Evolutionary conservation across 371 early-diverging fungal species (phyloP).

Genomic region (Thermomucor indicae-seudaticae): DNA sequence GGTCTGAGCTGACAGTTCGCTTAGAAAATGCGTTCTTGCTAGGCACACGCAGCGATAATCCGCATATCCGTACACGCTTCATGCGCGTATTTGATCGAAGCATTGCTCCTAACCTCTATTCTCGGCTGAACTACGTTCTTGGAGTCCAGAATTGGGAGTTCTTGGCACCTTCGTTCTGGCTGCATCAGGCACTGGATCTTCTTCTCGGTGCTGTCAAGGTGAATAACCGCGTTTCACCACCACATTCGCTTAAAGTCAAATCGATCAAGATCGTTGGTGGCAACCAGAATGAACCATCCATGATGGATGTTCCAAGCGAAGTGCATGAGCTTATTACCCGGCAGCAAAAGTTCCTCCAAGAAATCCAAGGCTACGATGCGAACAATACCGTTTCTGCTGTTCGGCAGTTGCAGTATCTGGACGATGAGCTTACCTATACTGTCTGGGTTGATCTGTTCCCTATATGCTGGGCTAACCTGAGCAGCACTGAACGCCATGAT

Average conservation of each 20-base stretch:
- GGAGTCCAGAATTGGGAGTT: slow-evolving; percentile 96
- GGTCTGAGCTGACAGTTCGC: slow-evolving; percentile 89
- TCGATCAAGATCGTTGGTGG: slow-evolving; percentile 40
- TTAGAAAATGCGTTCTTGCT: slow-evolving; percentile 93
- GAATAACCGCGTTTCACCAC: slow-evolving; percentile 30
- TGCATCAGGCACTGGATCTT: slow-evolving; percentile 87
- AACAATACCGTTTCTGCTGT: slow-evolving; percentile 52
- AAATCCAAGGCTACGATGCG: slow-evolving; percentile 50
- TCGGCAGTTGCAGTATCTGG: slow-evolving; percentile 70
- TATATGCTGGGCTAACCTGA: slow-evolving; percentile 73
- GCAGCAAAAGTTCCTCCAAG: slow-evolving; percentile 58
- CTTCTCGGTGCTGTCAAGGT: slow-evolving; percentile 67
- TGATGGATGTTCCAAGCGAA: slow-evolving; percentile 28
- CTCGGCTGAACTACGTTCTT: slow-evolving; percentile 85
- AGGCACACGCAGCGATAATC: slow-evolving; percentile 79
- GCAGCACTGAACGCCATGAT: slow-evolving; percentile 76
- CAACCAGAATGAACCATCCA: slow-evolving; percentile 3
- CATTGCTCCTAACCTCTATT: slow-evolving; percentile 59
- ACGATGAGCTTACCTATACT: slow-evolving; percentile 60
- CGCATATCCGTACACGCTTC: slow-evolving; percentile 77
- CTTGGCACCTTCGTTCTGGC: slow-evolving; percentile 83
- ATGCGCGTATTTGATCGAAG: slow-evolving; percentile 78
- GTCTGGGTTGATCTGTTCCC: slow-evolving; percentile 92
- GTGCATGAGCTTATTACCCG: slow-evolving; percentile 33
- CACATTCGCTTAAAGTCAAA: slow-evolving; percentile 51